Evolutionary conservation across 257 asterid genomes (phyloP).

Genomic region (Solanum stenotomum): DNA sequence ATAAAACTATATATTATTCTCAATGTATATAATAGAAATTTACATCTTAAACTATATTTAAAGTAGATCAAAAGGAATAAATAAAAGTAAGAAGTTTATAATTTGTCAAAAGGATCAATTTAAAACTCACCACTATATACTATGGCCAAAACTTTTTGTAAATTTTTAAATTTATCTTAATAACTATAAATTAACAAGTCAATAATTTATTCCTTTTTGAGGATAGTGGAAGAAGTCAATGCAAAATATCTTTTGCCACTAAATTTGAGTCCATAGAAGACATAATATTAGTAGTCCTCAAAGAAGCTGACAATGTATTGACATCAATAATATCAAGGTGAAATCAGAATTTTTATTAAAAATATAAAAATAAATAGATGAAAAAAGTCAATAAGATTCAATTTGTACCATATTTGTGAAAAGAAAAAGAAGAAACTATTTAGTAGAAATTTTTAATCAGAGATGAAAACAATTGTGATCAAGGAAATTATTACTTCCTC

Average conservation of each 20-base stretch:
- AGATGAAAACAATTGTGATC: neutral
- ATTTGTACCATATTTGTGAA: neutral
- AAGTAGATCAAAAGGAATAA: neutral
- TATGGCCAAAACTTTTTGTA: neutral
- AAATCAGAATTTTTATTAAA: neutral
- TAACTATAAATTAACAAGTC: neutral
- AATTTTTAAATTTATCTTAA: neutral
- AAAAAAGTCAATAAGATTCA: neutral
- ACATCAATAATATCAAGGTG: neutral
- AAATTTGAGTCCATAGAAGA: constrained; percentile 20
- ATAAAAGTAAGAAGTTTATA: neutral
- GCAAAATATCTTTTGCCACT: constrained; percentile 33
- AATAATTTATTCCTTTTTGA: neutral
- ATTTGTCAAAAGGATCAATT: neutral
- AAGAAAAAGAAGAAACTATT: neutral
- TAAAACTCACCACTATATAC: neutral
- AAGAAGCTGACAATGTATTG: constrained; percentile 9
- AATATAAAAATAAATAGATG: neutral
- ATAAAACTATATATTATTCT: neutral
- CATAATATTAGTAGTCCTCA: constrained; percentile 17
- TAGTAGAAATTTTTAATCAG: neutral
- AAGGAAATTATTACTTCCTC: neutral
- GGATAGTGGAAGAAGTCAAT: constrained; percentile 37
- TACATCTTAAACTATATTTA: neutral
- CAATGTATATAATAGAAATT: neutral